phyloP scores from a whole-genome alignment of 768 basidiomycete species.

The Panaeolus papilionaceus region DNA sequence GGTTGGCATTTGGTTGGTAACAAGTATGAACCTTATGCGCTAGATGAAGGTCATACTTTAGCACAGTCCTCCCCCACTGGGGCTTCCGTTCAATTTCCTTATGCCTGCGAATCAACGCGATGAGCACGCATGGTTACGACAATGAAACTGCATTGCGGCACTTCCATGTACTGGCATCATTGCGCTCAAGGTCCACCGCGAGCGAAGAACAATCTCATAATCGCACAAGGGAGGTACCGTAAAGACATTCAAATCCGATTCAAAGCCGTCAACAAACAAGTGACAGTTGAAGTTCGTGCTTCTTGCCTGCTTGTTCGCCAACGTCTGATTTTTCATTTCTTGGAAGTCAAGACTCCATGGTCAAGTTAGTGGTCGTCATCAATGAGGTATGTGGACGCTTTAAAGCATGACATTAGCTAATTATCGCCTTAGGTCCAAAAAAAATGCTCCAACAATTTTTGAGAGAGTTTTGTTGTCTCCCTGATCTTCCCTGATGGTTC shows the following conservation, averaged over 20 bases:
- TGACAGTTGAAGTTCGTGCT: background rate
- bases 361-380: background rate
- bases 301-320: slow-evolving; percentile 4
- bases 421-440: background rate
- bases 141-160: slow-evolving; percentile 6
- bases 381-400: slow-evolving; percentile 9
- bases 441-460: slow-evolving; percentile 1
- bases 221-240: background rate
- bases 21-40: background rate
- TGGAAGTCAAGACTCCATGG: background rate
- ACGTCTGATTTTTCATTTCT: background rate
- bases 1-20: background rate
- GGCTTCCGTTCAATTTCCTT: background rate
- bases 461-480: background rate
- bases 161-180: background rate
- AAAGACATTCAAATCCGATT: slow-evolving; percentile 7
- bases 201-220: background rate
- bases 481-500: background rate
- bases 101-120: slow-evolving; percentile 6
- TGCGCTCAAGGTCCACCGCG: slow-evolving; percentile 5
- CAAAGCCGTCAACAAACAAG: background rate
- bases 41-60: background rate
- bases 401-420: slow-evolving; percentile 1
- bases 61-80: background rate
- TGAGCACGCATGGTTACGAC: background rate